A percentile compares a stretch with the other conserved stretches of the same genome.
These are phyloP conservation scores for Prunus persica DNA, from an alignment of 306 rosid genomes.

Conservation along the genomic window DNA sequence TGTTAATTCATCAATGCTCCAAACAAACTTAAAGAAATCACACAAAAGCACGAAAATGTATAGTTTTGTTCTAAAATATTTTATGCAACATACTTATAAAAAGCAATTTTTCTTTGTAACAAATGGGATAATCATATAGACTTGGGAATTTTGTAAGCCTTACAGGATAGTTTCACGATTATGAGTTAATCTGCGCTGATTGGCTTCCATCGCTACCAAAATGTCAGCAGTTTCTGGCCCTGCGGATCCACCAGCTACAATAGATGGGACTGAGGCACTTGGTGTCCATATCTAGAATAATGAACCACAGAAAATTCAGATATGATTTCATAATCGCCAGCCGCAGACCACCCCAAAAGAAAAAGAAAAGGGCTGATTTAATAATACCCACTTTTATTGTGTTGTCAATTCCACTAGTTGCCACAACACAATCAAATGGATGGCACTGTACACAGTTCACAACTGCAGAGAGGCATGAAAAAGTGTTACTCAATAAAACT, in stretches of 20 bases:
- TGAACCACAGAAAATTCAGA: slow-evolving; percentile 30
- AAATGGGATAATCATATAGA: not conserved
- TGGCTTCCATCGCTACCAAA: slow-evolving; percentile 61
- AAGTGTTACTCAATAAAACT: slow-evolving; percentile 6
- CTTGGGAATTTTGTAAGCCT: slow-evolving; percentile 31
- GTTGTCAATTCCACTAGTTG: slow-evolving; percentile 91
- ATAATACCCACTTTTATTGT: slow-evolving; percentile 79
- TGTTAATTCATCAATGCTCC: not conserved
- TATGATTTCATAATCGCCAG: slow-evolving; percentile 13
- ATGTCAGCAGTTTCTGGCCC: slow-evolving; percentile 74
- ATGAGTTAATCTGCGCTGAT: slow-evolving; percentile 70
- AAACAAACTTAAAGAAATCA: slow-evolving; percentile 3
- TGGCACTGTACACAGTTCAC: slow-evolving; percentile 93
- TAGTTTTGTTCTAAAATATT: not conserved
- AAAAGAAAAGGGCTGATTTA: not conserved
- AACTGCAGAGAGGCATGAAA: slow-evolving; percentile 46
- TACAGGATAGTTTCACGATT: slow-evolving; percentile 72
- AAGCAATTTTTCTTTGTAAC: not conserved
- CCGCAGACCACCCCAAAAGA: not conserved
- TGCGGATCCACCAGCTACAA: slow-evolving; percentile 69
- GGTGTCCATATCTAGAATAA: slow-evolving; percentile 86
- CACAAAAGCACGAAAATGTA: not conserved
- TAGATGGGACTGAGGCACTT: slow-evolving; percentile 65
- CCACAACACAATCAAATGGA: slow-evolving; percentile 88
- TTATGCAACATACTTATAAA: not conserved